A percentile compares a stretch with the other conserved stretches of the same genome.
These are phyloP conservation scores for Hyphopichia fennica DNA, from an alignment of 1,139 yeast species.

Conservation along the genomic window DNA sequence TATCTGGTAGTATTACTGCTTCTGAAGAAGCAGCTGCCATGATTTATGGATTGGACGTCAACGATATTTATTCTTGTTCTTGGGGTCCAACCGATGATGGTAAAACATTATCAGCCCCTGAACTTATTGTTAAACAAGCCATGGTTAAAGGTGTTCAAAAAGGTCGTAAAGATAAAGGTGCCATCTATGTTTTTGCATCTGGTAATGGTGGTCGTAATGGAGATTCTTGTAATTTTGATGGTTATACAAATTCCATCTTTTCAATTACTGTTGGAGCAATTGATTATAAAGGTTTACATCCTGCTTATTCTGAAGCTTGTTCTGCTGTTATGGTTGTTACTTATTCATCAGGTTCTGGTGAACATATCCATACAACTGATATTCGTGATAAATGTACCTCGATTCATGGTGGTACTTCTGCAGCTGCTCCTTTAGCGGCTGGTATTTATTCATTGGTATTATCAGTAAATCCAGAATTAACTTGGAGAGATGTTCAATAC, in stretches of 20 bases:
- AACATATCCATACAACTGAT: slow-evolving; percentile 90
- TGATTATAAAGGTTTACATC: slow-evolving; percentile 82
- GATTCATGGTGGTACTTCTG: slow-evolving; percentile 94
- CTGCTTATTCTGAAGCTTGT: slow-evolving; percentile 88
- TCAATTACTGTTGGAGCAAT: slow-evolving; percentile 95
- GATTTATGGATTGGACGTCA: slow-evolving; percentile 73
- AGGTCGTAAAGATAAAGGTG: slow-evolving; percentile 82
- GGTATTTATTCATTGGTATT: slow-evolving; percentile 85
- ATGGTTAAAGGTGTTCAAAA: slow-evolving; percentile 79
- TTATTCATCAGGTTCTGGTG: slow-evolving; percentile 88
- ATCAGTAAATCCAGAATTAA: slow-evolving; percentile 77
- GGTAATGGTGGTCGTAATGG: slow-evolving; percentile 88
- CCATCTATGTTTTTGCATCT: slow-evolving; percentile 91
- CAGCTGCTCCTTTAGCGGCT: slow-evolving; percentile 98
- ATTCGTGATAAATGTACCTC: slow-evolving; percentile 69
- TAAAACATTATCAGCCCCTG: slow-evolving; percentile 80
- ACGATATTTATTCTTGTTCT: slow-evolving; percentile 93
- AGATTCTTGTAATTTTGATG: slow-evolving; percentile 96
- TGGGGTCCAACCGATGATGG: slow-evolving; percentile 99
- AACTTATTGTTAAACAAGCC: slow-evolving; percentile 73
- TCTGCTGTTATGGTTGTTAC: slow-evolving; percentile 97
- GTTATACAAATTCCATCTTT: slow-evolving; percentile 93
- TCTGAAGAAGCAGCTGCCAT: slow-evolving; percentile 92
- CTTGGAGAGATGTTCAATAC: slow-evolving; percentile 97
- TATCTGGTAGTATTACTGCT: slow-evolving; percentile 75